A percentile compares a stretch with the other conserved stretches of the same genome.
These are phyloP conservation scores for Colletotrichum karsti DNA, from an alignment of 2,329 filamentous ascomycete species.

Conservation along the genomic window DNA sequence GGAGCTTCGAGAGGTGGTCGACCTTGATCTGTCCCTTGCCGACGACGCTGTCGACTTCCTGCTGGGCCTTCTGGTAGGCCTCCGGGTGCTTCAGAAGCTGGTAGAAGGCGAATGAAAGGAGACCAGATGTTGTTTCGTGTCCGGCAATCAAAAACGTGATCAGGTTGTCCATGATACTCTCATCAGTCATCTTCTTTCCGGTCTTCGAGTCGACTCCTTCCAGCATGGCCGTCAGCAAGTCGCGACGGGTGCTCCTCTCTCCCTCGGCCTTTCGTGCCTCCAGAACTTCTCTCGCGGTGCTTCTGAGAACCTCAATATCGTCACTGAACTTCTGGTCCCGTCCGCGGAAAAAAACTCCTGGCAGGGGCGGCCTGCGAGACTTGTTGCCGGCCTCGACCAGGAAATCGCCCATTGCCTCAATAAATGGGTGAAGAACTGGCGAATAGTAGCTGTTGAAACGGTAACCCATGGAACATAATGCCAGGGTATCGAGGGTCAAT, in stretches of 20 bases:
- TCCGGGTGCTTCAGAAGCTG: conserved; percentile 71
- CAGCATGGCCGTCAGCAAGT: conserved; percentile 73
- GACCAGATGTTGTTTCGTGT: conserved; percentile 75
- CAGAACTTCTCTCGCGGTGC: conserved; percentile 65
- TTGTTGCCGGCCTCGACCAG: conserved; percentile 63
- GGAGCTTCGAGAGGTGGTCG: conserved; percentile 68
- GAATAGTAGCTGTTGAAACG: conserved; percentile 71
- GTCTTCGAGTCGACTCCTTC: conserved; percentile 70
- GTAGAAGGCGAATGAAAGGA: conserved; percentile 72
- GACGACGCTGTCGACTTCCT: conserved; percentile 74
- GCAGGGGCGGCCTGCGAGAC: conserved; percentile 53
- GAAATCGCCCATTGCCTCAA: conserved; percentile 68
- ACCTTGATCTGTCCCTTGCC: conserved; percentile 64
- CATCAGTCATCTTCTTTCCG: conserved; percentile 66
- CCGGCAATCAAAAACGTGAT: conserved; percentile 74
- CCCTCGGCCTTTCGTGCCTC: conserved; percentile 58
- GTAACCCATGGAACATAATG: conserved; percentile 65
- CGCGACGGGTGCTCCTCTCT: conserved; percentile 58
- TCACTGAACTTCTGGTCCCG: conserved; percentile 54
- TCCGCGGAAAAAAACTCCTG: conserved; percentile 53
- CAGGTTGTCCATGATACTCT: conserved; percentile 72
- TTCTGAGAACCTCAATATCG: conserved; percentile 60
- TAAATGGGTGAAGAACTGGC: conserved; percentile 43
- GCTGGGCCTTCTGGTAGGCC: conserved; percentile 66
- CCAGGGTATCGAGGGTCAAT: conserved; percentile 69